These are phyloP conservation scores for Raffaelea deltoideospora DNA, from an alignment of 2,329 filamentous ascomycete genomes.

Conservation along the genomic window DNA sequence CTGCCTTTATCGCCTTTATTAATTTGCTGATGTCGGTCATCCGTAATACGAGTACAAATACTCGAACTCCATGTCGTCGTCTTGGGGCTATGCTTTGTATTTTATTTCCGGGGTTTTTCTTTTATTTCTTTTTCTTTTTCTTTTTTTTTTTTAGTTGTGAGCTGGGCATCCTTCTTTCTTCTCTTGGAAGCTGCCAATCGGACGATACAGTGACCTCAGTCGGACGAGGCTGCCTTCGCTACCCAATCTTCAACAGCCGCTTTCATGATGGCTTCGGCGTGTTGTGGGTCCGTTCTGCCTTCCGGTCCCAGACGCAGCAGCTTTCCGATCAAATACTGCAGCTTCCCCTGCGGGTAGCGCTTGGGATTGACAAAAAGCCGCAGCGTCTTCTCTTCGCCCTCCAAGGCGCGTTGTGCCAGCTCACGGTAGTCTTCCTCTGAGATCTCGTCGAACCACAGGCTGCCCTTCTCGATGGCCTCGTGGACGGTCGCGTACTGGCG, in stretches of 20 bases:
- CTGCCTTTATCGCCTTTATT: too few relatives aligned
- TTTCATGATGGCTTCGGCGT: conserved; percentile 31
- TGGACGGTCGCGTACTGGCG: conserved; percentile 18
- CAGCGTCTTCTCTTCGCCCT: conserved; percentile 31
- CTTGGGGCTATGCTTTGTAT: too few relatives aligned
- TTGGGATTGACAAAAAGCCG: conserved; percentile 26
- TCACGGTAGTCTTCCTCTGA: conserved; percentile 28
- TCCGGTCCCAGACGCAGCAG: conserved; percentile 39
- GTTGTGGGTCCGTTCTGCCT: conserved; percentile 37
- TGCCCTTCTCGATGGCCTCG: conserved; percentile 27
- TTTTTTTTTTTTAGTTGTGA: not conserved
- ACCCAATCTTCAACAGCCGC: conserved; percentile 13
- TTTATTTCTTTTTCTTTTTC: not conserved
- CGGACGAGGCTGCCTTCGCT: too few relatives aligned
- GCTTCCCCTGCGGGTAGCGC: conserved; percentile 38
- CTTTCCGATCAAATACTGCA: conserved; percentile 45
- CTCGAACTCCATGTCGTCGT: too few relatives aligned
- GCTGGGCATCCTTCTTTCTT: not conserved
- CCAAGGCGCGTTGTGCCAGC: conserved; percentile 28
- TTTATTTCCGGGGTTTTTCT: too few relatives aligned
- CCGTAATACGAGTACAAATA: too few relatives aligned
- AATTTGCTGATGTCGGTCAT: too few relatives aligned
- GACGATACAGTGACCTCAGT: too few relatives aligned
- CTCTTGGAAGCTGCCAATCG: too few relatives aligned
- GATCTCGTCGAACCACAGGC: conserved; percentile 41